Conservation (phyloP, 1,284 basidiomycete genomes). For the Apiotrichum brassicae region DNA sequence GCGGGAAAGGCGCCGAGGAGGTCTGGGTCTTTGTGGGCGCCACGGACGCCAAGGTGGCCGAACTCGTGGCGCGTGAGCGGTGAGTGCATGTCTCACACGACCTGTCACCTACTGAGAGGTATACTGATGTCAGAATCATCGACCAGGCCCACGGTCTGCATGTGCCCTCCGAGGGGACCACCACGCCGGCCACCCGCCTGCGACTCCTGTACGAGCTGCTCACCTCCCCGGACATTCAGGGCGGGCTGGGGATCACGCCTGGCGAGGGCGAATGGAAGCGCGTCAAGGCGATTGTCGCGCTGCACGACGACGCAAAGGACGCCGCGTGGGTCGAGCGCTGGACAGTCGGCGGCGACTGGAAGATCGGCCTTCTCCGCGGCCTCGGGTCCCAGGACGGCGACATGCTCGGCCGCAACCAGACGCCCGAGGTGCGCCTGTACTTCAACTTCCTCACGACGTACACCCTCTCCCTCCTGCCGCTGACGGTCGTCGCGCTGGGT, state of each 20-base stretch:
- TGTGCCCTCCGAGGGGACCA: constrained; percentile 58
- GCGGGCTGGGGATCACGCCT: constrained; percentile 71
- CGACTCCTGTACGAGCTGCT: constrained; percentile 73
- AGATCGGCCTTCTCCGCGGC: constrained; percentile 53
- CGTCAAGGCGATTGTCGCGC: constrained; percentile 67
- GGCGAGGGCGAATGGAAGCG: constrained; percentile 65
- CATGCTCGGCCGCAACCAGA: constrained; percentile 52
- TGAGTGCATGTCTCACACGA: constrained; percentile 47
- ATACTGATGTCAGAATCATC: constrained; percentile 18
- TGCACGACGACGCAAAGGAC: constrained; percentile 70
- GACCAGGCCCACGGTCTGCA: constrained; percentile 49
- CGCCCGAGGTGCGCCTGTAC: constrained; percentile 81
- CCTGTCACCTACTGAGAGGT: no score
- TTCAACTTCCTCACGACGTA: constrained; percentile 83
- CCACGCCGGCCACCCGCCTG: constrained; percentile 53
- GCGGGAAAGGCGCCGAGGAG: constrained; percentile 55
- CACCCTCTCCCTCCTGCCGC: constrained; percentile 63
- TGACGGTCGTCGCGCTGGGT: constrained; percentile 37
- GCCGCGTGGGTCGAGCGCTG: constrained; percentile 39
- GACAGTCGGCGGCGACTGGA: constrained; percentile 45
- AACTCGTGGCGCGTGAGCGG: constrained; percentile 69
- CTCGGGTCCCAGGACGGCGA: constrained; percentile 53
- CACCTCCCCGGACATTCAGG: constrained; percentile 61
- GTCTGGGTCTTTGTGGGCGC: constrained; percentile 74
- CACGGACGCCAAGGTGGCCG: constrained; percentile 56